These are phyloP conservation scores for Colletotrichum somersetense DNA, from an alignment of 2,329 filamentous ascomycete species.

Conservation along the genomic window DNA sequence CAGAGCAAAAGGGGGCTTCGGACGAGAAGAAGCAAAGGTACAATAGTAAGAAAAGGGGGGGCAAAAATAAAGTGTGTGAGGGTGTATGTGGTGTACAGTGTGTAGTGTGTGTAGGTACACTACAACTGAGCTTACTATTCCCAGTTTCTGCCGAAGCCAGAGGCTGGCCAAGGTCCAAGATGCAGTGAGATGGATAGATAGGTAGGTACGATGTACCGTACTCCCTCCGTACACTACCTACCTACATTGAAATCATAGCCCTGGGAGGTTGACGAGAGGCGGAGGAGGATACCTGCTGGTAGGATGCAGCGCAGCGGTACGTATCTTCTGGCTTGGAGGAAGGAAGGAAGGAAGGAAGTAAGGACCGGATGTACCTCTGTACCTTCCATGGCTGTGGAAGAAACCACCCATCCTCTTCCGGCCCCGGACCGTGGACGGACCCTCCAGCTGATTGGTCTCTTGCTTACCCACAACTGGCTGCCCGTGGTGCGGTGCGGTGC, in stretches of 20 bases:
- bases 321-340: slow-evolving; percentile 3
- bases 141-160: slow-evolving; percentile 16
- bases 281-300: background rate
- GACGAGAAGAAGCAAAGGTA: slow-evolving; percentile 22
- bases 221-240: no score
- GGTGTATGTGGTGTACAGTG: background rate
- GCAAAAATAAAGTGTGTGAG: background rate
- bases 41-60: background rate
- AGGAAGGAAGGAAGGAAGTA: slow-evolving; percentile 1
- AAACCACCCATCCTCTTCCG: slow-evolving; percentile 34
- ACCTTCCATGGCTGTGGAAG: slow-evolving; percentile 19
- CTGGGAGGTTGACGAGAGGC: background rate
- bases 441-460: slow-evolving; percentile 20
- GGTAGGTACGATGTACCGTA: no score
- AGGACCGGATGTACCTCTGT: slow-evolving; percentile 33
- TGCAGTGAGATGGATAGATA: slow-evolving; percentile 11
- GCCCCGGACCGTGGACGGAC: slow-evolving; percentile 3
- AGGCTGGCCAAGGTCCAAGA: slow-evolving; percentile 4
- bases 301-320: slow-evolving; percentile 14
- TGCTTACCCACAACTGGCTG: slow-evolving; percentile 43
- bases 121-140: slow-evolving; percentile 4
- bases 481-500: slow-evolving; percentile 26
- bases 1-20: slow-evolving; percentile 9
- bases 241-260: slow-evolving; percentile 3
- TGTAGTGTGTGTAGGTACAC: background rate